These are phyloP conservation scores for Mrakia blollopis DNA, from an alignment of 768 basidiomycete species.

Conservation along the genomic window DNA sequence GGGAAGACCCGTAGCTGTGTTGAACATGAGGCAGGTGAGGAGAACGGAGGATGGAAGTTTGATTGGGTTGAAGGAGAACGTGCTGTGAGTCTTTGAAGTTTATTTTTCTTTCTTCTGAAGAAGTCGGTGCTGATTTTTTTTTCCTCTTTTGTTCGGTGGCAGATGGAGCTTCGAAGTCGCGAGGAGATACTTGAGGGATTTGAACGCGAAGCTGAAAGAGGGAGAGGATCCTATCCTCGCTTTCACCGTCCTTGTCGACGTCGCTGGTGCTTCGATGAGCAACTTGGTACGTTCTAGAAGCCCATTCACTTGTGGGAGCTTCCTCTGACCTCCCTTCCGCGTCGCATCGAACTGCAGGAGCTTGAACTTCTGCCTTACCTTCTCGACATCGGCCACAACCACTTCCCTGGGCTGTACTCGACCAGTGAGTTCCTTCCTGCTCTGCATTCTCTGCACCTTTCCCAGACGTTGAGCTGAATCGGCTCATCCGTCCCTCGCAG, in stretches of 20 bases:
- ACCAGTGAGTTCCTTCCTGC: not conserved
- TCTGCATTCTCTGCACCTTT: not conserved
- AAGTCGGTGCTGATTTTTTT: not conserved
- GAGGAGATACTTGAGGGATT: conserved; percentile 14
- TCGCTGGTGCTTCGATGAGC: conserved; percentile 40
- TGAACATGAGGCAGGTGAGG: conserved; percentile 38
- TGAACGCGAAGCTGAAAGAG: not conserved
- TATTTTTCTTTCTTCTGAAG: too few species aligned
- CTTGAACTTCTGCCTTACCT: conserved; percentile 43
- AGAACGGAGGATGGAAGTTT: conserved; percentile 36
- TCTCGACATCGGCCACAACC: conserved; percentile 39
- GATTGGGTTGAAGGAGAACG: conserved; percentile 39
- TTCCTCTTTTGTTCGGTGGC: not conserved
- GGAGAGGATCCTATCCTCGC: not conserved
- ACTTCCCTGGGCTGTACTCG: conserved; percentile 40
- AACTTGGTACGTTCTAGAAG: conserved; percentile 43
- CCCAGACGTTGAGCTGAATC: not conserved
- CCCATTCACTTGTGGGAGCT: too few species aligned
- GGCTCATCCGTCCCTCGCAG: conserved; percentile 18
- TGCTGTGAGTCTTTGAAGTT: not conserved
- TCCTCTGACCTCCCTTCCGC: too few species aligned
- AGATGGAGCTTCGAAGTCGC: conserved; percentile 22
- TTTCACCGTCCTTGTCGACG: conserved; percentile 37
- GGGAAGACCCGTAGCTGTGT: conserved; percentile 40
- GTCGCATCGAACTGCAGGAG: conserved; percentile 35